These are phyloP conservation scores for Parsonsia alboflavescens DNA, from an alignment of 257 asterid genomes.

Conservation along the genomic window DNA sequence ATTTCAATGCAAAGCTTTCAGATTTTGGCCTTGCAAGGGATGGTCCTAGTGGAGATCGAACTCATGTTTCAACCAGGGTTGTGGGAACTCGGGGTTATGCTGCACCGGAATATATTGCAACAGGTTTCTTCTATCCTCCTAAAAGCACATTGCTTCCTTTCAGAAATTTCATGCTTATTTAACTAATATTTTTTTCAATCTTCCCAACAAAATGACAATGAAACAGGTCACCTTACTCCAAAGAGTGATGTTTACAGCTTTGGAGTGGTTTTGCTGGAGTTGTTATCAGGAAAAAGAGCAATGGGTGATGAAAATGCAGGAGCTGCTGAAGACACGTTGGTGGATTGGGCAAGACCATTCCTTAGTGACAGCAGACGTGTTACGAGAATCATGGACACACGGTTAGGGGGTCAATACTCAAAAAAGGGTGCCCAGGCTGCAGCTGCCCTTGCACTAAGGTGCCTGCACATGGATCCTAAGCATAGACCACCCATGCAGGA, in stretches of 20 bases:
- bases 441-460: slow-evolving; percentile 42
- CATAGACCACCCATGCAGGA: slow-evolving; percentile 50
- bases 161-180: not conserved
- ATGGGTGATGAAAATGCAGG: slow-evolving; percentile 52
- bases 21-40: slow-evolving; percentile 75
- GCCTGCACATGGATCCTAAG: slow-evolving; percentile 44
- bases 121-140: slow-evolving; percentile 32
- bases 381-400: slow-evolving; percentile 63
- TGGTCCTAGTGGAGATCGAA: slow-evolving; percentile 62
- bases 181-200: not conserved
- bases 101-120: slow-evolving; percentile 66
- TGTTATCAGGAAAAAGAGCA: slow-evolving; percentile 42
- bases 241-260: slow-evolving; percentile 46
- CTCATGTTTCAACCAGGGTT: slow-evolving; percentile 66
- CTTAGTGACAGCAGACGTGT: slow-evolving; percentile 41
- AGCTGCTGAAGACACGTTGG: slow-evolving; percentile 44
- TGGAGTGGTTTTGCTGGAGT: slow-evolving; percentile 41
- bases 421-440: slow-evolving; percentile 52
- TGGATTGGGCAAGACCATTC: slow-evolving; percentile 67
- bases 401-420: slow-evolving; percentile 58
- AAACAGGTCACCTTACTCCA: slow-evolving; percentile 40
- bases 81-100: slow-evolving; percentile 67
- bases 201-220: not conserved
- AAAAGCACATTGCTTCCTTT: not conserved
- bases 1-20: slow-evolving; percentile 61